Evolutionary conservation across 768 basidiomycete species (phyloP), one percentile per base, ranked within the genome.

Genomic region (Naematelia encephala): DNA sequence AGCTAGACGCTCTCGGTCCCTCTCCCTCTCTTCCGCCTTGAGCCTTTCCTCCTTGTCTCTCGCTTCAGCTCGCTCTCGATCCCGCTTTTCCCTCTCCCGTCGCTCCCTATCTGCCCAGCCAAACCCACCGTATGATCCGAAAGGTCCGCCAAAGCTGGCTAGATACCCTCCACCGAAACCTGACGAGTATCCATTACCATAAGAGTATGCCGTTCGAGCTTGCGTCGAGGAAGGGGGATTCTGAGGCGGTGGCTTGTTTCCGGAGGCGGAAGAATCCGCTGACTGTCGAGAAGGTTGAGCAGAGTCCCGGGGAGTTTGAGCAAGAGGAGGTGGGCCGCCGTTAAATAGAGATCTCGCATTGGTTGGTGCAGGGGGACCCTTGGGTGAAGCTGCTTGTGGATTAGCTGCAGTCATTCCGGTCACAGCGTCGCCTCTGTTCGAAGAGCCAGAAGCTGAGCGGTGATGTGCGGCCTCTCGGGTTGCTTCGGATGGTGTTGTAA

Each of bases 161-260:
- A 39, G 34, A 39, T 39, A 39, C 16, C 34, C 34, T 16, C 34
- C 34, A 8, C 34, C 34, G 34, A 39, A 39, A 8, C 34, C 34
- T 8, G 34, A 39, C 8, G 34, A 39, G 34, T 39, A 39, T 39
- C 34, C 34, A 16, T 39, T 39, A 8, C 34, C 34, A 16, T 39
- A 39, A 16, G 34, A 8, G 16, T 39, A 39, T 16, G 8, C 34
- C 8, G 34, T 16, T 16, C 34, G 8, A 16, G 34, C 34, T 16
- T 39, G 34, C 8, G 16, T 39, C 16, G 34, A 39, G 34, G 34
- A 8, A 16, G 34, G 8, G 34, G 34, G 34, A 16, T 8, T 39
- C 16, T 39, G 34, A 39, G 87, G 82, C n/a, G n/a, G n/a, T 94
- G 28, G 90, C 89, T 4, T 94, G 91, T 75, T 98, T 91, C 78